These are phyloP conservation scores for Eucalyptus brandiana DNA, from an alignment of 345 rosid species.

Conservation along the genomic window DNA sequence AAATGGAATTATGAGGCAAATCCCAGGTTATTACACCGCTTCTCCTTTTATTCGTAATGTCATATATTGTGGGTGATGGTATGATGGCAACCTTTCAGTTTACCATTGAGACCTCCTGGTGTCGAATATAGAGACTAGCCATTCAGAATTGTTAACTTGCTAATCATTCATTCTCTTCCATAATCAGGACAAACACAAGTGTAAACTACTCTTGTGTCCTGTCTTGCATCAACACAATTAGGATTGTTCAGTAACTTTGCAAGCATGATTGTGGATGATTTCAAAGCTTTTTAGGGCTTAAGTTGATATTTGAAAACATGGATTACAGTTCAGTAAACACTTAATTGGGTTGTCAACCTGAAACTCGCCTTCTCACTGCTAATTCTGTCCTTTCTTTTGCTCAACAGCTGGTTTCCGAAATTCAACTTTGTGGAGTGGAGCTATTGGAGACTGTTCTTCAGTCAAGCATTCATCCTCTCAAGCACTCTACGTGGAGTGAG, in stretches of 20 bases:
- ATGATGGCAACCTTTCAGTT: neutral
- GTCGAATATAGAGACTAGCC: neutral
- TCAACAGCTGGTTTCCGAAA: constrained; percentile 36
- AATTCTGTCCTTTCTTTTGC: neutral
- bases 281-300: neutral
- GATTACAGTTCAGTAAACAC: neutral
- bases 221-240: neutral
- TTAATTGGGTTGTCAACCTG: neutral
- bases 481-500: constrained; percentile 22
- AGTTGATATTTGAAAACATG: neutral
- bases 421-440: constrained; percentile 47
- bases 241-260: neutral
- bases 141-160: neutral
- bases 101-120: neutral
- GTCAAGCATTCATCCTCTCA: constrained; percentile 18
- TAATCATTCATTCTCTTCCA: neutral
- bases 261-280: neutral
- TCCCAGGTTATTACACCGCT: neutral
- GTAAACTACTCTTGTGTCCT: neutral
- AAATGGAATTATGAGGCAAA: neutral
- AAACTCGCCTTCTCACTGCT: neutral
- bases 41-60: neutral
- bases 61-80: neutral
- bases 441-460: constrained; percentile 45
- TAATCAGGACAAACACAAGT: neutral